Base-by-base conservation (phyloP, 345 rosid species). In the Syzygium aromaticum region DNA sequence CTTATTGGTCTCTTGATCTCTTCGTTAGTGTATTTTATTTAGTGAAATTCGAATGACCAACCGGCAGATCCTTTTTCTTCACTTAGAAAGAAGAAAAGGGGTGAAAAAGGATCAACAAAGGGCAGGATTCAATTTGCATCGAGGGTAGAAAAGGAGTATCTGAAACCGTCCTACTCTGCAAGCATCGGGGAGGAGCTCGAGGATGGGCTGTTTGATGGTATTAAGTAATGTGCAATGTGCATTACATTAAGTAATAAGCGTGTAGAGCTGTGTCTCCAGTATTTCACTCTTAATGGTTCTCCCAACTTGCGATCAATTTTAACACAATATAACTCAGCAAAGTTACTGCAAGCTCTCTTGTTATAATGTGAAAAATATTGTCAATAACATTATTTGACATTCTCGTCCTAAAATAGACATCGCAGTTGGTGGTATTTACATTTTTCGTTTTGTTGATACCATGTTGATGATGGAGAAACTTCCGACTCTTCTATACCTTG, bases 151-250 rank as follows among this genome's bases (percentile, higher is more conserved):
- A 97, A 97, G 90, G 99, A 97, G 89, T 96, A 91, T 93, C 90
- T 97, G 88, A 96, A 97, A 87, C 95, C 98, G 38, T 56, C 93
- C 52, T 97, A 97, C 90, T 91, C 96, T 64, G 98, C 98, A 77
- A 96, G 97, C 89, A 92, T 97, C 77, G 95, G 95, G 57, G 95
- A 93, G 57, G 99, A 96, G 86, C 92, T 96, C 82, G 98, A 97
- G 93, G 99, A 97, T 86, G 99, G 99, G 84, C 94, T 97, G 83
- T 96, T 97, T 84, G 97, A 97, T 89, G 99, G 99, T 97, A 94
- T 90, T 54, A 27, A 27, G 25, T 46, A 84, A 30, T 85, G 57
- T 64, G 12, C 21, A 51, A 84, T 77, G 63, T 84, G 27, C 84
- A 52, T 10, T 54, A 21, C 22, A 21, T 54, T 54, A 40, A 40